phyloP scores from a whole-genome alignment of 2,329 filamentous ascomycete genomes.

The Xylaria sp. region DNA sequence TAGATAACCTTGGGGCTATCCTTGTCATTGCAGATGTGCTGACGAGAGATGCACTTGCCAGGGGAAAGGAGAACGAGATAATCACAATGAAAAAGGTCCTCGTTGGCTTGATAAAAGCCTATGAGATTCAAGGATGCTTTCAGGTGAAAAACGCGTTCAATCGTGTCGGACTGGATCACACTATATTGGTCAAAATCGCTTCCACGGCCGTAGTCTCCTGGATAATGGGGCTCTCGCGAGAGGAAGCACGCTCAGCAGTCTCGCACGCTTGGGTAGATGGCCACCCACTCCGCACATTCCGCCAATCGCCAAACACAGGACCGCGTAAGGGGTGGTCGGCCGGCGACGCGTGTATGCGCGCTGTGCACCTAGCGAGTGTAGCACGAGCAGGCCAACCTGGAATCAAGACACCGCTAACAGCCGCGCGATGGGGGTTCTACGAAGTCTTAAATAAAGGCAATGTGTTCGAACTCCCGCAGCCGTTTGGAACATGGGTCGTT shows the following conservation, averaged over 20 bases:
- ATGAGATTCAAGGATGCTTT: slow-evolving; percentile 55
- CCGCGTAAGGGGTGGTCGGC: slow-evolving; percentile 56
- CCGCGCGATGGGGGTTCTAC: slow-evolving; percentile 51
- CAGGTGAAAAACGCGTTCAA: slow-evolving; percentile 44
- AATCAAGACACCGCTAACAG: slow-evolving; percentile 45
- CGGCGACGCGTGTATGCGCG: slow-evolving; percentile 53
- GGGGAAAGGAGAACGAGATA: slow-evolving; percentile 12
- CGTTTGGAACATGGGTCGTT: slow-evolving; percentile 41
- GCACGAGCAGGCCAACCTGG: slow-evolving; percentile 39
- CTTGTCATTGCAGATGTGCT: slow-evolving; percentile 48
- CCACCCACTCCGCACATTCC: slow-evolving; percentile 49
- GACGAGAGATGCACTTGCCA: slow-evolving; percentile 41
- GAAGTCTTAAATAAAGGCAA: slow-evolving; percentile 33
- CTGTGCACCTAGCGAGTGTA: slow-evolving; percentile 51
- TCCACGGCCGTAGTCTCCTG: slow-evolving; percentile 52
- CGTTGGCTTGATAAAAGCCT: slow-evolving; percentile 50
- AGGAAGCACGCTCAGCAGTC: slow-evolving; percentile 49
- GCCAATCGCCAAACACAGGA: slow-evolving; percentile 49
- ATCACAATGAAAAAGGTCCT: slow-evolving; percentile 46
- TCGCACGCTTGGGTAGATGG: slow-evolving; percentile 55
- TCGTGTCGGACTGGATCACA: slow-evolving; percentile 53
- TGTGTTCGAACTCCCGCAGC: slow-evolving; percentile 39
- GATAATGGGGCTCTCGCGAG: slow-evolving; percentile 50
- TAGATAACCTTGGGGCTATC: slow-evolving; percentile 53
- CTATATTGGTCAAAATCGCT: slow-evolving; percentile 54